Evolutionary conservation across 2,329 filamentous ascomycete genomes (phyloP).

Genomic region (Arthrobotrys entomopaga): DNA sequence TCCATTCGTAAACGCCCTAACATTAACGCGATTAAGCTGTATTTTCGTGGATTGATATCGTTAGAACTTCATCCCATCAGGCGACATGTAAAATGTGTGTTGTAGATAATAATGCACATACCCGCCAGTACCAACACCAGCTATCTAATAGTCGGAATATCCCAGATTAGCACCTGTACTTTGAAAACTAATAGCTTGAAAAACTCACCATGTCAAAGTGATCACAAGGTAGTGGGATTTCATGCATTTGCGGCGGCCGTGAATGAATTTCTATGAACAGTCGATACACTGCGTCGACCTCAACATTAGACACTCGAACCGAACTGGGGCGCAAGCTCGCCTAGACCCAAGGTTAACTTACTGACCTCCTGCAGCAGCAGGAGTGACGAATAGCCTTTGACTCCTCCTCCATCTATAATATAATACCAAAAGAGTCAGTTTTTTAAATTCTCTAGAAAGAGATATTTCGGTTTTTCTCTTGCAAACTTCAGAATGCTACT

Average conservation of each 20-base stretch:
- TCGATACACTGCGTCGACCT: conserved; percentile 43
- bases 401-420: conserved; percentile 52
- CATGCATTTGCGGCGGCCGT: conserved; percentile 51
- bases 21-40: conserved; percentile 69
- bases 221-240: conserved; percentile 52
- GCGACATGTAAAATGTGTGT: conserved; percentile 23
- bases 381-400: conserved; percentile 54
- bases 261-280: conserved; percentile 52
- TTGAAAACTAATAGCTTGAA: not conserved
- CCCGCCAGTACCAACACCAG: conserved; percentile 54
- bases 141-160: conserved; percentile 29
- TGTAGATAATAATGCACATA: conserved; percentile 14
- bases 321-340: not conserved
- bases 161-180: not conserved
- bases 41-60: not conserved
- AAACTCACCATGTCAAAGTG: conserved; percentile 52
- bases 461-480: conserved; percentile 12
- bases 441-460: not conserved
- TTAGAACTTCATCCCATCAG: not conserved
- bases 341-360: conserved; percentile 18
- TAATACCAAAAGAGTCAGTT: conserved; percentile 14
- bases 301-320: not conserved
- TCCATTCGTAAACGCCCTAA: conserved; percentile 90
- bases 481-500: not conserved
- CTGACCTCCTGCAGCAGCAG: conserved; percentile 53